Conservation (phyloP, 495 filamentous ascomycete species). For the Hamigera avellanea region DNA sequence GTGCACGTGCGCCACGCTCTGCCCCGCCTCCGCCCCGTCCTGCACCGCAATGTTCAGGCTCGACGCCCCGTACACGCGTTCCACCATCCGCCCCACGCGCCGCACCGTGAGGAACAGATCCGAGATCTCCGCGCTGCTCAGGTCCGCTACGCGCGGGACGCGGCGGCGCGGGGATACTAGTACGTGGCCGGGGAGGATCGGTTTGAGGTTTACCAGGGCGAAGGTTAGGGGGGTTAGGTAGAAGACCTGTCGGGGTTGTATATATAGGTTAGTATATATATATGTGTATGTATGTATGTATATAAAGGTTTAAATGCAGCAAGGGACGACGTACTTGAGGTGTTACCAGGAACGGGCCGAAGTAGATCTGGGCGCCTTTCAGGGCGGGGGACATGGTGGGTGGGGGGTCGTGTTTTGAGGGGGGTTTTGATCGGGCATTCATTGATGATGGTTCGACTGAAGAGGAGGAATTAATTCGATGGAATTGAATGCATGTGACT, state of each 20-base stretch:
- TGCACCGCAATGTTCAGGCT: slow-evolving; percentile 89
- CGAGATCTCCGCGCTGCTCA: slow-evolving; percentile 58
- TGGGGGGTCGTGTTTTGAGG: background rate
- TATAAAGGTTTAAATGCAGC: background rate
- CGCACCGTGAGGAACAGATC: slow-evolving; percentile 83
- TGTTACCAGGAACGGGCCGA: slow-evolving; percentile 36
- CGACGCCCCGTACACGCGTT: slow-evolving; percentile 51
- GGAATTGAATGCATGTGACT: too few relatives aligned
- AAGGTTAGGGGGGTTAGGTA: slow-evolving; percentile 65
- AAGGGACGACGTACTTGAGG: slow-evolving; percentile 21
- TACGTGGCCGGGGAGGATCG: slow-evolving; percentile 86
- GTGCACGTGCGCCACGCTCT: slow-evolving; percentile 86
- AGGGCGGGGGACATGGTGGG: slow-evolving; percentile 11
- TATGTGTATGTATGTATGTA: background rate
- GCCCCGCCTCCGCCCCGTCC: slow-evolving; percentile 78
- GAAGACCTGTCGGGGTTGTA: slow-evolving; percentile 51
- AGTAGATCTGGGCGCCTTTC: slow-evolving; percentile 27
- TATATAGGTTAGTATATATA: background rate
- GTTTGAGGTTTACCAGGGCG: slow-evolving; percentile 89
- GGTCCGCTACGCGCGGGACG: slow-evolving; percentile 63
- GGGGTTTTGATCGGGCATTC: background rate
- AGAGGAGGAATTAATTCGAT: too few relatives aligned
- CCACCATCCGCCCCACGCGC: slow-evolving; percentile 65
- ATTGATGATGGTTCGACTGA: too few relatives aligned
- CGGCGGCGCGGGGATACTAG: slow-evolving; percentile 52